Evolutionary conservation across 768 basidiomycete species (phyloP).

Genomic region (Ramaria rubella): DNA sequence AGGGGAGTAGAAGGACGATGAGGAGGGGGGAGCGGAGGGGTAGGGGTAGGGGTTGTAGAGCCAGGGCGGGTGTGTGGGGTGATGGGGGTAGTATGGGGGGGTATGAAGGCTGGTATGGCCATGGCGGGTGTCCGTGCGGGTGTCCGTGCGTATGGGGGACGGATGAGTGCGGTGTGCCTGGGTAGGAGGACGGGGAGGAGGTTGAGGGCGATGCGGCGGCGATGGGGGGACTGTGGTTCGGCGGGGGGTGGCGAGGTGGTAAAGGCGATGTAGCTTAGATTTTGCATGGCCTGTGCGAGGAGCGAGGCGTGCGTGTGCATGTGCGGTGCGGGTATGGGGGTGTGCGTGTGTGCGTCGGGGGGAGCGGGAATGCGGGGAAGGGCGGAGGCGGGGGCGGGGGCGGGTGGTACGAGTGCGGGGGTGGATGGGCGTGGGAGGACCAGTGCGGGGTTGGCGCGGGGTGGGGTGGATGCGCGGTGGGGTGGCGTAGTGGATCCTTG

Average conservation of each 20-base stretch:
- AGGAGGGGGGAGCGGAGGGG: not conserved
- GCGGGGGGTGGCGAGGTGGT: conserved; percentile 6
- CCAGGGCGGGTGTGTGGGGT: too few relatives aligned
- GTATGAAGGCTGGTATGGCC: too few relatives aligned
- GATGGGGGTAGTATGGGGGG: too few relatives aligned
- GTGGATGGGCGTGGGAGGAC: conserved; percentile 26
- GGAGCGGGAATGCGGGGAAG: not conserved
- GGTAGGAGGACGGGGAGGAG: not conserved
- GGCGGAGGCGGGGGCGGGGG: not conserved
- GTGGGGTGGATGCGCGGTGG: conserved; percentile 42
- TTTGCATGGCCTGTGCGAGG: conserved; percentile 36
- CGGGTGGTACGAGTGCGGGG: conserved; percentile 7
- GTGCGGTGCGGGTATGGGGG: not conserved
- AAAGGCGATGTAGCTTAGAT: conserved; percentile 32
- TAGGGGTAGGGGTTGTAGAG: not conserved
- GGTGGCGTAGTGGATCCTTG: not conserved
- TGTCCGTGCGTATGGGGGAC: not conserved
- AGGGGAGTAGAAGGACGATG: not conserved
- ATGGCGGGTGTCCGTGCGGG: too few relatives aligned
- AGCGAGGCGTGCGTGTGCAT: conserved; percentile 13
- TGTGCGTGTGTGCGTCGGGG: not conserved
- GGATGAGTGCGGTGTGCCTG: not conserved
- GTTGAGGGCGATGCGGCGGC: not conserved
- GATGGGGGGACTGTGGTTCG: not conserved
- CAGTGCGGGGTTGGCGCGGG: conserved; percentile 36